These are phyloP conservation scores for Dacryopinax spathularia DNA, from an alignment of 768 basidiomycete species.

Conservation along the genomic window DNA sequence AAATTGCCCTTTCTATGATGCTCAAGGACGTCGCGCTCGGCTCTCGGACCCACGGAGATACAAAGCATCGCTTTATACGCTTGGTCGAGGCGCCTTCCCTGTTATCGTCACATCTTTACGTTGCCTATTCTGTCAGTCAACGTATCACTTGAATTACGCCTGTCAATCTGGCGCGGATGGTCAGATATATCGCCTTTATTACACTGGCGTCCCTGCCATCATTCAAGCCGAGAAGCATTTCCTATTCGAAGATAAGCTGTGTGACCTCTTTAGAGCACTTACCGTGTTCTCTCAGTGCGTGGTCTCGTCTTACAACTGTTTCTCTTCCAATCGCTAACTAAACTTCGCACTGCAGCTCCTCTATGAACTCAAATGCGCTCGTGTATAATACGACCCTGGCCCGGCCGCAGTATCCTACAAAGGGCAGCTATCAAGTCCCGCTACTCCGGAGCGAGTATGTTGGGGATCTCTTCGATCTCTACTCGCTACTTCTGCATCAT, in stretches of 20 bases:
- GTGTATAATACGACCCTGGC: background rate
- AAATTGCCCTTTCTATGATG: too few species aligned
- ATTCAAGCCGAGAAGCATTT: background rate
- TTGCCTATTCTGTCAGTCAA: background rate
- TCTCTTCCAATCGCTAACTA: background rate
- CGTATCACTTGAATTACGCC: background rate
- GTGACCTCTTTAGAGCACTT: background rate
- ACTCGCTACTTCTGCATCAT: background rate
- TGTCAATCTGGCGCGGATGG: background rate
- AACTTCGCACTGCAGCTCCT: background rate
- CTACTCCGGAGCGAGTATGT: background rate
- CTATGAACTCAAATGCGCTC: background rate
- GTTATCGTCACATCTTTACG: background rate
- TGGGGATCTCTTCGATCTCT: conserved; percentile 3
- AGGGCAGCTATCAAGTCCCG: background rate
- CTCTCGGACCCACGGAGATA: background rate
- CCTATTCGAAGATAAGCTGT: background rate
- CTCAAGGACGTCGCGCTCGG: too few species aligned
- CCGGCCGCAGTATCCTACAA: background rate
- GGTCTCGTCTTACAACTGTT: background rate
- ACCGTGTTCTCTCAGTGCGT: background rate
- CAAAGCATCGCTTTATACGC: background rate
- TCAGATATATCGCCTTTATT: background rate
- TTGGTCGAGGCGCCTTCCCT: background rate
- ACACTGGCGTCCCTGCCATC: background rate